Evolutionary conservation across 139 green algal species (phyloP).

Genomic region (Picochlorum sp.): DNA sequence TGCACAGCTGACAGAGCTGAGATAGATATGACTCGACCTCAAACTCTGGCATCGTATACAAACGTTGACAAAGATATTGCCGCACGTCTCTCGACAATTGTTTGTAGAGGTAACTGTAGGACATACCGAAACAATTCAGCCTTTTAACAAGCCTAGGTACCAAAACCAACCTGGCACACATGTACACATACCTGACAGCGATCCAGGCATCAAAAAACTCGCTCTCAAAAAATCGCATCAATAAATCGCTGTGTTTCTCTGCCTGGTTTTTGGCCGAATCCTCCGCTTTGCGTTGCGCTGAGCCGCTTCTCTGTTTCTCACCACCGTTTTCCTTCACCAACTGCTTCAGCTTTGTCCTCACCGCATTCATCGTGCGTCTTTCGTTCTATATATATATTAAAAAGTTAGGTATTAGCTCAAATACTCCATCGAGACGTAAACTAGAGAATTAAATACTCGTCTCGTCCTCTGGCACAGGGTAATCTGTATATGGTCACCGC

Average conservation of each 20-base stretch:
- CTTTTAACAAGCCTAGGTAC: neutral
- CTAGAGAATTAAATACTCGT: no score
- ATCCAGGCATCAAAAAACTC: slow-evolving; percentile 84
- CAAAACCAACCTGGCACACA: neutral
- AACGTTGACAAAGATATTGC: slow-evolving; percentile 83
- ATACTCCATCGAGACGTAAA: no score
- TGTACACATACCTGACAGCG: slow-evolving; percentile 49
- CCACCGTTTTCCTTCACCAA: no score
- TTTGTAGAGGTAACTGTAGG: slow-evolving; percentile 71
- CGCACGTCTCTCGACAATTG: slow-evolving; percentile 50
- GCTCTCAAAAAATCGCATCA: slow-evolving; percentile 76
- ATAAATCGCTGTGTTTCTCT: slow-evolving; percentile 52
- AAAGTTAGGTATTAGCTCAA: no score
- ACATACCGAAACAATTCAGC: neutral
- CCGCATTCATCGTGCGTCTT: no score
- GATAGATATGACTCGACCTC: slow-evolving; percentile 75
- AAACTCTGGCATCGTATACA: slow-evolving; percentile 65
- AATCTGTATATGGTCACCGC: no score
- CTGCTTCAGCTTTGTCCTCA: no score
- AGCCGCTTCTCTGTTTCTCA: no score
- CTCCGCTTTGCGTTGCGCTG: no score
- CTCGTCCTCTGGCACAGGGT: no score
- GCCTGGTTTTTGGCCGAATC: no score
- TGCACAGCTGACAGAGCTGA: slow-evolving; percentile 72
- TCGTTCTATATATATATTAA: no score